Percentiles rank a stretch among this genome's conserved stretches.
phyloP scores from a whole-genome alignment of 2,329 filamentous ascomycete species.

The Ceratocystis colombiana region DNA sequence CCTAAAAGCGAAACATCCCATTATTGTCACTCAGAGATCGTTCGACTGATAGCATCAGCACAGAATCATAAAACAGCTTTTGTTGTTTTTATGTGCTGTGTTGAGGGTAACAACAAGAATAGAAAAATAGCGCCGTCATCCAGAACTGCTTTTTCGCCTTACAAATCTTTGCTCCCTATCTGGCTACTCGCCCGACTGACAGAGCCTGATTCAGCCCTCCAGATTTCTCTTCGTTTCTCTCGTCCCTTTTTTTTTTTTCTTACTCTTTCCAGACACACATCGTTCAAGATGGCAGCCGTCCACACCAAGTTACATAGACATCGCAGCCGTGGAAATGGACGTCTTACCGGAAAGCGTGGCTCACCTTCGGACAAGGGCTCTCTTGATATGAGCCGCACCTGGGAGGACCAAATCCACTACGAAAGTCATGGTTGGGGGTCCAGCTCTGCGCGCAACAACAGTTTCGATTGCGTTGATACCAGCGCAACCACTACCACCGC shows the following conservation, averaged over 20 bases:
- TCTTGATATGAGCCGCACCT: constrained; percentile 50
- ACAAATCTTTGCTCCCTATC: background rate
- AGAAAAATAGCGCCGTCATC: background rate
- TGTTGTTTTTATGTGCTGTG: constrained; percentile 13
- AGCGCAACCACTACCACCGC: constrained; percentile 31
- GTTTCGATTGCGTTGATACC: constrained; percentile 37
- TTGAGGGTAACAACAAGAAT: background rate
- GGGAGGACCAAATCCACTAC: constrained; percentile 44
- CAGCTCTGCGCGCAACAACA: constrained; percentile 35
- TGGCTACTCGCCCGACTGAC: background rate
- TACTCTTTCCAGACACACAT: constrained; percentile 26
- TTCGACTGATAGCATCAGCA: constrained; percentile 3
- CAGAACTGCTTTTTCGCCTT: background rate
- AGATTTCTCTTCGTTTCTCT: constrained; percentile 16
- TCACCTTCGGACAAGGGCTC: constrained; percentile 52
- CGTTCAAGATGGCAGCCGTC: constrained; percentile 28
- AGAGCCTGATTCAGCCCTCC: background rate
- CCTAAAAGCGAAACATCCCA: constrained; percentile 8
- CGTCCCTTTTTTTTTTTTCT: constrained; percentile 26
- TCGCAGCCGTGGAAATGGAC: constrained; percentile 24
- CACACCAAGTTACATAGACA: constrained; percentile 28
- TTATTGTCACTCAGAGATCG: background rate
- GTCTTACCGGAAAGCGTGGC: constrained; percentile 46
- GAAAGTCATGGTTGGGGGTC: constrained; percentile 33
- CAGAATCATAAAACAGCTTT: constrained; percentile 12